Evolutionary conservation across 768 basidiomycete genomes (phyloP), one percentile per base, ranked within the genome.

Genomic region (Tricholomella constricta): DNA sequence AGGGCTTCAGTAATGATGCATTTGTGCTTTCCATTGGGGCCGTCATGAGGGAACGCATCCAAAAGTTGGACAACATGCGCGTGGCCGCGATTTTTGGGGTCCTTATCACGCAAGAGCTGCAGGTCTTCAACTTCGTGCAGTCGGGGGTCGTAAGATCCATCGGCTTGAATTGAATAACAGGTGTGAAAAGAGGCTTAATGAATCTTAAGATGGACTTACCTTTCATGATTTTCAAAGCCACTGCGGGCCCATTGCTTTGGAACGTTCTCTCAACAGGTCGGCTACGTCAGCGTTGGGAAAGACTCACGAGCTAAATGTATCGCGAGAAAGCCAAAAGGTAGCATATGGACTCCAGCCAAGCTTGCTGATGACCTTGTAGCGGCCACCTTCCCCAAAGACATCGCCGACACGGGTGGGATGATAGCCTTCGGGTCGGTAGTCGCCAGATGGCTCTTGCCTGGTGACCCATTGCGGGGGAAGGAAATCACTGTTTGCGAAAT

Each of bases 1-100:
- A 38, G 36, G 14, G 19, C 36, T 15, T 38, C 36, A 15, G 36
- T 6, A 31, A 88, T 85, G 86, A 90, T 88, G 76, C 89, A 90
- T 57, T 89, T 83, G 67, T 90, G 88, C 25, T 75, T 79, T 38
- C 89, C 88, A 66, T 90, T 88, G 14, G 86, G 86, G 6, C 89
- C 88, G 51, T 81, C 80, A 70, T 89, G 88, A 42, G 78, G 77
- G 70, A 90, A 90, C 64, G 89, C 84, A 68, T 90, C 89, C 48
- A 89, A 81, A 61, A 90, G 20, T 15, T 38, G 43, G 23, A 25
- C 22, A 19, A 44, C 15, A 19, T 44, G 43, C 7, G 27, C 6
- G 10, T 29, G 43, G 43, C 31, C 40, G 8, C 29, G 22, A 15
- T 38, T 38, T 38, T 38, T 6, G n/a, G 36, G 36, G 15, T 38